Evolutionary conservation across 768 basidiomycete species (phyloP).

Genomic region (Phanerochaete carnosa): DNA sequence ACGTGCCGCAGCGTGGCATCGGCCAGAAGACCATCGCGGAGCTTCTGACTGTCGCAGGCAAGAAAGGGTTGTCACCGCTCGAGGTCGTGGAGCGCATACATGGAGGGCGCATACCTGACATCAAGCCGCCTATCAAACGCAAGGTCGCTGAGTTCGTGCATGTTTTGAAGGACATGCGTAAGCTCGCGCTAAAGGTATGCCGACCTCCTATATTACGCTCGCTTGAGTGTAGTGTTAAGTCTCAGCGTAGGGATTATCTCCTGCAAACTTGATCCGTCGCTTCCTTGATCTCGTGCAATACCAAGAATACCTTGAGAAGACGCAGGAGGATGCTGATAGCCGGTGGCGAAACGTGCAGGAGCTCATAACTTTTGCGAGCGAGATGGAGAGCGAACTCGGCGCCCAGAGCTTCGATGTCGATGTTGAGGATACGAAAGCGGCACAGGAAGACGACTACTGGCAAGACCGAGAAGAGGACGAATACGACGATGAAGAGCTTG

Average conservation of each 20-base stretch:
- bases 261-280: slow-evolving; percentile 58
- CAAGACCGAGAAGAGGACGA: slow-evolving; percentile 5
- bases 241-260: slow-evolving; percentile 58
- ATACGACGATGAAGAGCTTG: slow-evolving; percentile 13
- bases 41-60: slow-evolving; percentile 49
- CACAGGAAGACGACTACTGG: slow-evolving; percentile 9
- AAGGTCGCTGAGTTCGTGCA: slow-evolving; percentile 62
- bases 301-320: slow-evolving; percentile 63
- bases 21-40: slow-evolving; percentile 75
- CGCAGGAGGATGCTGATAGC: slow-evolving; percentile 69
- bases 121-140: slow-evolving; percentile 62
- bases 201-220: neutral
- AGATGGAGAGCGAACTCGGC: slow-evolving; percentile 33
- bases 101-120: slow-evolving; percentile 56
- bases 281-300: slow-evolving; percentile 61
- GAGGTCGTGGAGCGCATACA: slow-evolving; percentile 61
- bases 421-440: slow-evolving; percentile 6
- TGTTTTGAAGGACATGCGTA: slow-evolving; percentile 47
- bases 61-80: slow-evolving; percentile 51
- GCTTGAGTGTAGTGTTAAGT: too few species aligned
- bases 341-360: slow-evolving; percentile 88
- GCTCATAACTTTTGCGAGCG: slow-evolving; percentile 73
- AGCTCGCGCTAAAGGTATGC: slow-evolving; percentile 51
- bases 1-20: slow-evolving; percentile 67
- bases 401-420: slow-evolving; percentile 23